Conservation (phyloP, 2,329 filamentous ascomycete species). For the Thermothelomyces thermophilus region DNA sequence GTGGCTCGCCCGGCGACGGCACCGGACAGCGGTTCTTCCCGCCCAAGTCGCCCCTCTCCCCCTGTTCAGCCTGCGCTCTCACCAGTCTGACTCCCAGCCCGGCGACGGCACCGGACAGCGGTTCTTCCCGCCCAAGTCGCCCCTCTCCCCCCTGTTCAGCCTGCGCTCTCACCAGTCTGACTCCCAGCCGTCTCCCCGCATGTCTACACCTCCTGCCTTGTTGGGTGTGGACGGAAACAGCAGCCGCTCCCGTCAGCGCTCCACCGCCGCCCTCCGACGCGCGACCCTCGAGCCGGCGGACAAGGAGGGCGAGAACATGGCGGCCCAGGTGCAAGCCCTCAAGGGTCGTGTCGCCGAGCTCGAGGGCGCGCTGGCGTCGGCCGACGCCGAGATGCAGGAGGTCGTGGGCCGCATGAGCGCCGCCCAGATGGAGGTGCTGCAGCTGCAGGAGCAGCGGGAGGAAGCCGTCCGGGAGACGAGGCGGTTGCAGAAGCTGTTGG, state of each 20-base stretch:
- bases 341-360: slow-evolving; percentile 76
- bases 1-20: slow-evolving; percentile 27
- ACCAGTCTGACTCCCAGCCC: background rate
- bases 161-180: slow-evolving; percentile 9
- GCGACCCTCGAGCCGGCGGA: slow-evolving; percentile 32
- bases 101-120: slow-evolving; percentile 20
- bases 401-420: slow-evolving; percentile 76
- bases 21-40: slow-evolving; percentile 37
- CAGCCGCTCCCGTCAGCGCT: background rate
- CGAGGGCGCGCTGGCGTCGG: slow-evolving; percentile 69
- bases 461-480: slow-evolving; percentile 66
- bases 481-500: slow-evolving; percentile 60
- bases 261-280: slow-evolving; percentile 30
- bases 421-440: slow-evolving; percentile 75
- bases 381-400: slow-evolving; percentile 76
- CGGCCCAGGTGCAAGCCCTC: slow-evolving; percentile 62
- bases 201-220: slow-evolving; percentile 30
- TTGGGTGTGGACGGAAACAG: background rate
- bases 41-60: slow-evolving; percentile 55
- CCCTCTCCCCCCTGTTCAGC: slow-evolving; percentile 56
- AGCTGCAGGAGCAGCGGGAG: slow-evolving; percentile 69
- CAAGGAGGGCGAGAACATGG: slow-evolving; percentile 36
- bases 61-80: slow-evolving; percentile 45
- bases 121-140: slow-evolving; percentile 51
- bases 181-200: slow-evolving; percentile 42